A percentile compares a stretch with the other conserved stretches of the same genome.
Conservation (phyloP, 163 green algal genomes). For the Scenedesmus sp. region DNA sequence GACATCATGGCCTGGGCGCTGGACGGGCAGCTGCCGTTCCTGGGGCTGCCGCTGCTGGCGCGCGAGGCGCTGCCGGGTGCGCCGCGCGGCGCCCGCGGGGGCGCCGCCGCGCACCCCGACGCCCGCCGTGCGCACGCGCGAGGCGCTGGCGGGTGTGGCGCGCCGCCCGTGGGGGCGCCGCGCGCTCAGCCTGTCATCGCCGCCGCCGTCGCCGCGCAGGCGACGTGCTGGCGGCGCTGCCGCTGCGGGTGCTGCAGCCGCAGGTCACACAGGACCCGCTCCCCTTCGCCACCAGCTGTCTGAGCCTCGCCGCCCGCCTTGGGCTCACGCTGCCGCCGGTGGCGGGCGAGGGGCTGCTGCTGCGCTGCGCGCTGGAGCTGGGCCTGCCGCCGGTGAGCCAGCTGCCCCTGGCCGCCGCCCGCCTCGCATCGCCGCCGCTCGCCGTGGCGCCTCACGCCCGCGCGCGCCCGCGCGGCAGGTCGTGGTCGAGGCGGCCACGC, state of each 20-base stretch:
- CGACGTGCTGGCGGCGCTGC: neutral
- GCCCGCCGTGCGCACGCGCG: neutral
- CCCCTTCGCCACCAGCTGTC: neutral
- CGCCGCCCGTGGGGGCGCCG: too few relatives aligned
- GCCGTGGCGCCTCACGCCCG: too few relatives aligned
- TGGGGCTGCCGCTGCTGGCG: slow-evolving; percentile 11
- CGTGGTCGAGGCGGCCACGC: neutral
- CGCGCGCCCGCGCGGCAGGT: too few relatives aligned
- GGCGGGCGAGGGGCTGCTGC: slow-evolving; percentile 29
- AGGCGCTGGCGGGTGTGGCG: neutral
- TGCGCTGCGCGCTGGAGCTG: slow-evolving; percentile 17
- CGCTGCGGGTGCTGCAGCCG: slow-evolving; percentile 16
- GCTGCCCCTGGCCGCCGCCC: neutral
- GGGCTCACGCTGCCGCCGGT: slow-evolving; percentile 23
- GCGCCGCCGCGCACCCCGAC: too few relatives aligned
- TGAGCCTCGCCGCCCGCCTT: neutral
- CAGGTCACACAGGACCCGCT: neutral
- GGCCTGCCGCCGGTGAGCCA: slow-evolving; percentile 14
- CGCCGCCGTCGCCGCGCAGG: neutral
- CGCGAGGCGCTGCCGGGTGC: too few relatives aligned
- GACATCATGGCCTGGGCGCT: slow-evolving; percentile 37
- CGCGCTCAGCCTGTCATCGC: neutral
- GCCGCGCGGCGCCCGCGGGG: too few relatives aligned
- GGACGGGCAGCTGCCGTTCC: slow-evolving; percentile 33
- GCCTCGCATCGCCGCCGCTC: too few relatives aligned